phyloP scores from a whole-genome alignment of 441 rosid genomes.

The Melianthus villosus region DNA sequence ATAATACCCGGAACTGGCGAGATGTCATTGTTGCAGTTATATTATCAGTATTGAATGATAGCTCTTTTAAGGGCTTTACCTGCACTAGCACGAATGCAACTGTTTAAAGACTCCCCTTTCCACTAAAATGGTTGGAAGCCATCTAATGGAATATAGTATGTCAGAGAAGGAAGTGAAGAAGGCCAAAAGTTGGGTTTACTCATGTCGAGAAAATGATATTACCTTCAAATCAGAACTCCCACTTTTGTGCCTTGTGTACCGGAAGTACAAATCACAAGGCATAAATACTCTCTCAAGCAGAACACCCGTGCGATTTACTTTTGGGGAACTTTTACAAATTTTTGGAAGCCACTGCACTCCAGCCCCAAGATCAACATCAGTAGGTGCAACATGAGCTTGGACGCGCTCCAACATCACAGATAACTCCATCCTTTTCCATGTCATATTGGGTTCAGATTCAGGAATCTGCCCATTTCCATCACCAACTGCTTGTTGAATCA shows the following conservation, averaged over 20 bases:
- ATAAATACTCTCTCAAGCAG: conserved; percentile 89
- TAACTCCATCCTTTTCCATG: conserved; percentile 75
- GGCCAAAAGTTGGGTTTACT: too few relatives aligned
- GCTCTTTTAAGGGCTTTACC: conserved; percentile 98
- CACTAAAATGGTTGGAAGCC: too few relatives aligned
- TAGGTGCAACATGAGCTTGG: conserved; percentile 99
- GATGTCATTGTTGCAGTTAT: conserved; percentile 97
- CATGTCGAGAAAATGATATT: conserved; percentile 11
- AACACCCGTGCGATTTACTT: conserved; percentile 94
- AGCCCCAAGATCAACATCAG: conserved; percentile 98
- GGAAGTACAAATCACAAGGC: conserved; percentile 97
- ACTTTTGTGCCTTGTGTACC: conserved; percentile 87
- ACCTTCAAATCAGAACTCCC: conserved; percentile 94
- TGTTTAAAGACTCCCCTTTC: conserved; percentile 9
- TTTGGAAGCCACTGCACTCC: conserved; percentile 98
- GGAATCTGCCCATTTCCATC: conserved; percentile 34
- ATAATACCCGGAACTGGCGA: conserved; percentile 95
- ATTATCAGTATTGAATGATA: conserved; percentile 64
- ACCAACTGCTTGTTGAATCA: conserved; percentile 66
- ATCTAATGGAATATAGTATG: too few relatives aligned
- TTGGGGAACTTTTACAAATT: conserved; percentile 65
- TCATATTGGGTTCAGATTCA: conserved; percentile 75
- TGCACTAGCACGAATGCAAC: conserved; percentile 18
- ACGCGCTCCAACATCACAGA: conserved; percentile 96
- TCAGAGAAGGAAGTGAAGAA: too few relatives aligned